Conservation (phyloP, 345 rosid genomes). For the Clausena lansium region DNA sequence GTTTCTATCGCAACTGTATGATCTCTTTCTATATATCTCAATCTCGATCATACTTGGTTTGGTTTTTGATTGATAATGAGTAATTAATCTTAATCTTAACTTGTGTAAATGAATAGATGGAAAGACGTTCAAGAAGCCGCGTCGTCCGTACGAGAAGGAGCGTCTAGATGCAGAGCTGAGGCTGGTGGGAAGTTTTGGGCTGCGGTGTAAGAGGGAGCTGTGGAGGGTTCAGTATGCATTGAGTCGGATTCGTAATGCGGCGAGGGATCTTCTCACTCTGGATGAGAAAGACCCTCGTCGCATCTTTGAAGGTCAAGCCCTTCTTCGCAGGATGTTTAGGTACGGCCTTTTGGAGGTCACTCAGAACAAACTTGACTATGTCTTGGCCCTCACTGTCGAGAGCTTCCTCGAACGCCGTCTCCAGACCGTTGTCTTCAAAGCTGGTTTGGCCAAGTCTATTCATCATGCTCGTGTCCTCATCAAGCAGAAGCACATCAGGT, state of each 20-base stretch:
- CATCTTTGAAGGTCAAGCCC: slow-evolving; percentile 52
- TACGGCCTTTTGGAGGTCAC: slow-evolving; percentile 48
- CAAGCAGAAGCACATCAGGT: slow-evolving; percentile 56
- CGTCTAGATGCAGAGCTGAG: slow-evolving; percentile 55
- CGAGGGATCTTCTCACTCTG: slow-evolving; percentile 54
- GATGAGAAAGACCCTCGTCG: slow-evolving; percentile 56
- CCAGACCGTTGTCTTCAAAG: slow-evolving; percentile 54
- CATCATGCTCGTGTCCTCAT: slow-evolving; percentile 60
- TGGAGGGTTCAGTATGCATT: slow-evolving; percentile 56
- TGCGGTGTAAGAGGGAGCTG: slow-evolving; percentile 52
- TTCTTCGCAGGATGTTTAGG: slow-evolving; percentile 49
- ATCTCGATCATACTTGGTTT: no score
- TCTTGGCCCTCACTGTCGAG: slow-evolving; percentile 49
- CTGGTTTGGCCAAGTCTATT: slow-evolving; percentile 56
- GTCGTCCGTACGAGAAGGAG: slow-evolving; percentile 58
- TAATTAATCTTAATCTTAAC: no score
- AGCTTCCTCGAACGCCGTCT: slow-evolving; percentile 57
- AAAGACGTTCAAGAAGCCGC: slow-evolving; percentile 56
- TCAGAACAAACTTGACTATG: slow-evolving; percentile 58
- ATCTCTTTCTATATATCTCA: background rate
- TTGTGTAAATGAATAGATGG: slow-evolving; percentile 34
- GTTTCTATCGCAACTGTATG: slow-evolving; percentile 48
- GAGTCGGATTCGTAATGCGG: slow-evolving; percentile 54
- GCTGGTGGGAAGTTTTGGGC: slow-evolving; percentile 52
- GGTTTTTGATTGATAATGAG: no score